Percentiles rank a stretch among this genome's conserved stretches.
Evolutionary conservation across 768 basidiomycete species (phyloP).

Genomic region (Mycena floridula): DNA sequence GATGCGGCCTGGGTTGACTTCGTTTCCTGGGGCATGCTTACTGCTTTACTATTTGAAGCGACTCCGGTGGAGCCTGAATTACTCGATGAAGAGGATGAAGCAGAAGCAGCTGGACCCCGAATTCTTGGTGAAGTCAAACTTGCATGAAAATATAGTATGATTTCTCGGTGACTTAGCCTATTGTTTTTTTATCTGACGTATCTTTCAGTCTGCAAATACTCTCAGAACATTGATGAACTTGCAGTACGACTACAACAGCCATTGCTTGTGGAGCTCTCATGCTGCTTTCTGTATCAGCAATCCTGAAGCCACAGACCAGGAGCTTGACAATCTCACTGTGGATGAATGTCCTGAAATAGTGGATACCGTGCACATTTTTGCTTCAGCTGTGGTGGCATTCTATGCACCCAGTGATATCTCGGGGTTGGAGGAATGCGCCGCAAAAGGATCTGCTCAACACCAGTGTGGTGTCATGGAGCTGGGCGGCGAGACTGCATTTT

Average conservation of each 20-base stretch:
- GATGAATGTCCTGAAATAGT: slow-evolving; percentile 11
- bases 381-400: slow-evolving; percentile 23
- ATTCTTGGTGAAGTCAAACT: slow-evolving; percentile 8
- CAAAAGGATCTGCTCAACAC: slow-evolving; percentile 22
- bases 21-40: slow-evolving; percentile 15
- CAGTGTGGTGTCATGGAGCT: slow-evolving; percentile 19
- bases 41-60: slow-evolving; percentile 2
- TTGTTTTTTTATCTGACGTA: not conserved
- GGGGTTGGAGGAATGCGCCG: slow-evolving; percentile 21
- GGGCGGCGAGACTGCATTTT: slow-evolving; percentile 24
- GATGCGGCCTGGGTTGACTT: slow-evolving; percentile 14
- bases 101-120: not conserved
- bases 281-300: slow-evolving; percentile 10
- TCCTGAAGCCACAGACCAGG: slow-evolving; percentile 8
- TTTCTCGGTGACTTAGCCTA: not conserved
- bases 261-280: slow-evolving; percentile 8
- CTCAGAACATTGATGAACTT: slow-evolving; percentile 4
- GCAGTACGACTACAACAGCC: slow-evolving; percentile 6
- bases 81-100: slow-evolving; percentile 7
- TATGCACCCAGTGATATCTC: slow-evolving; percentile 29
- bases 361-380: slow-evolving; percentile 14
- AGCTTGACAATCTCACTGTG: slow-evolving; percentile 7
- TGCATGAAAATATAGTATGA: slow-evolving; percentile 3
- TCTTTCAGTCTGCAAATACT: slow-evolving; percentile 6
- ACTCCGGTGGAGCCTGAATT: not conserved